These are phyloP conservation scores for Plasmodium blacklocki DNA, from an alignment of 169 alveolate genomes.

Conservation along the genomic window DNA sequence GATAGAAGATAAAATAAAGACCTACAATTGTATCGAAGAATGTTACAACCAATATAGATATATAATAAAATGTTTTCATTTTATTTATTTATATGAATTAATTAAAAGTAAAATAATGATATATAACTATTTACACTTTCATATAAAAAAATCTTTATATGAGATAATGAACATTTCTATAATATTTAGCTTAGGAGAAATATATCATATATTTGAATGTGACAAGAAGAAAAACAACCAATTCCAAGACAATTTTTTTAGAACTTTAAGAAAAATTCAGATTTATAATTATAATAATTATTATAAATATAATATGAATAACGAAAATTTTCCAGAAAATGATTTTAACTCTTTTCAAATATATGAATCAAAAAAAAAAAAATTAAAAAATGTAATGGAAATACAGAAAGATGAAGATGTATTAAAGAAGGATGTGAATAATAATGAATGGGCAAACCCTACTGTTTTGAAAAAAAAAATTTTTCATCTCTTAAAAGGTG, in stretches of 20 bases:
- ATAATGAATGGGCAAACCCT: neutral
- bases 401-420: neutral
- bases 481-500: neutral
- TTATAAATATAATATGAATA: neutral
- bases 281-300: neutral
- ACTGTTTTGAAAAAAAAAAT: neutral
- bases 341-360: neutral
- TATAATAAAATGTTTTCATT: conserved; percentile 26
- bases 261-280: conserved; percentile 1
- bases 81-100: conserved; percentile 32
- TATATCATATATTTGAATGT: conserved; percentile 21
- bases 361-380: neutral
- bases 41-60: neutral
- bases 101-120: conserved; percentile 34
- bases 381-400: neutral
- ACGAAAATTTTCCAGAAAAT: neutral
- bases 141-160: conserved; percentile 15
- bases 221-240: conserved; percentile 15
- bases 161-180: conserved; percentile 25
- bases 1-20: neutral
- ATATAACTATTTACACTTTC: conserved; percentile 23
- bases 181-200: conserved; percentile 66
- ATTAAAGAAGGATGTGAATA: neutral
- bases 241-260: conserved; percentile 23
- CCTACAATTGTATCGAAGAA: no score